Evolutionary conservation across 1,284 basidiomycete genomes (phyloP), one percentile per base, ranked within the genome.

Genomic region (Malassezia brasiliensis): DNA sequence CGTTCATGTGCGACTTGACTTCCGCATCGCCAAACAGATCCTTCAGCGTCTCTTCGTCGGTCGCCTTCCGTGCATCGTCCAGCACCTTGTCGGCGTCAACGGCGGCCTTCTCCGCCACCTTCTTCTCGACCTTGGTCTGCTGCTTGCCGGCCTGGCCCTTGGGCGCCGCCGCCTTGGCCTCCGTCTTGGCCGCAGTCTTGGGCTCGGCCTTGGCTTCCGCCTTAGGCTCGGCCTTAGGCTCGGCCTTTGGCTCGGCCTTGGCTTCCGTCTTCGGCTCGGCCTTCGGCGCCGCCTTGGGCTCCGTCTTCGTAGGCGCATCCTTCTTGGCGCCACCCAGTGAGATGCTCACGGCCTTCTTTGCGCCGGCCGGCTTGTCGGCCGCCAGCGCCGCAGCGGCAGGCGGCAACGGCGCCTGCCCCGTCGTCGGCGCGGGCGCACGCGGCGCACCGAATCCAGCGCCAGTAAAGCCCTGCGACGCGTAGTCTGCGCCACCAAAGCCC

Each of bases 1-100:
- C 63, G 60, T 74, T 74, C 48, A 74, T 45, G 49, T 74, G 72
- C 49, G 70, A 64, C 63, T 74, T 74, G 56, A 74, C 55, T 8
- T 65, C 62, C 52, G 68, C 64, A 28, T 72, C 70, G 37, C 72
- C 72, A 31, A 72, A 74, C 31, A 74, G 60, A 42, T 74, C 72
- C 44, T 62, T 65, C 47, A 74, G 62, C n/a, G 72, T 74, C 61
- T 74, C 72, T 37, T 69, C 68, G 53, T 74, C 72, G 12, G 72
- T 72, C 14, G 64, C 63, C 57, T 68, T 63, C 56, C 61, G 56
- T 19, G 69, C 69, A 53, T 74, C 69, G 50, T 62, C 66, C 25
- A 72, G 62, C 49, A 72, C 66, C 60, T 68, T 69, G 47, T 68
- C 70, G 38, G 69, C 67, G 40, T 71, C 63, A 38, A 63, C 70